Percentiles rank a stretch among this genome's conserved stretches.
Conservation (phyloP, 2,329 filamentous ascomycete genomes). For the Emericellopsis atlantica region DNA sequence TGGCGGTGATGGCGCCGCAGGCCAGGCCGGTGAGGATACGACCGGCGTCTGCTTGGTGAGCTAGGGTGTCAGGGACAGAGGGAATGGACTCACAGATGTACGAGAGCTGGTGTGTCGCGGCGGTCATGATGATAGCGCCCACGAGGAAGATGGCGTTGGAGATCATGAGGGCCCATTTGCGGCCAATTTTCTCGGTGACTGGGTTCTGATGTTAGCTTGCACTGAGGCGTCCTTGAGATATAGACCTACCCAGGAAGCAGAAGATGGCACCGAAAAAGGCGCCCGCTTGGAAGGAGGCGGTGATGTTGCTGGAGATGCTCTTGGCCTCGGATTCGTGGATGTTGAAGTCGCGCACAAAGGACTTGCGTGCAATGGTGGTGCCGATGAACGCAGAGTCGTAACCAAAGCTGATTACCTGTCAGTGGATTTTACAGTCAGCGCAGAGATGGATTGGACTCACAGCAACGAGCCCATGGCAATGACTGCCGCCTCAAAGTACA, state of each 20-base stretch:
- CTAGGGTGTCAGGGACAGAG: neutral
- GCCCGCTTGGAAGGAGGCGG: constrained; percentile 32
- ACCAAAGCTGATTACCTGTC: too few relatives aligned
- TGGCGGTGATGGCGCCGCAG: constrained; percentile 43
- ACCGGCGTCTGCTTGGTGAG: constrained; percentile 31
- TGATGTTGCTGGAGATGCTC: constrained; percentile 28
- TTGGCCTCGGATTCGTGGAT: constrained; percentile 15
- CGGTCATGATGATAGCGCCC: constrained; percentile 29
- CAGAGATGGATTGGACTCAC: constrained; percentile 15
- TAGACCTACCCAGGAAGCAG: constrained; percentile 22
- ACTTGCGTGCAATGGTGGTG: constrained; percentile 34
- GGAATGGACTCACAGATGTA: constrained; percentile 23
- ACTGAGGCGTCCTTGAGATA: neutral
- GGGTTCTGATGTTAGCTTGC: neutral
- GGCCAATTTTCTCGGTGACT: constrained; percentile 34
- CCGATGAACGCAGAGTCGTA: constrained; percentile 43
- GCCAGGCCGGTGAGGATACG: constrained; percentile 45
- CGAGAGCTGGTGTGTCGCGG: constrained; percentile 23
- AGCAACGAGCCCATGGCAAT: constrained; percentile 33
- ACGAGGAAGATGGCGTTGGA: constrained; percentile 29
- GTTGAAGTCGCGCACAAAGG: constrained; percentile 29
- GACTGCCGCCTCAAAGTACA: constrained; percentile 33
- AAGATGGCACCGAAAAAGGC: constrained; percentile 40
- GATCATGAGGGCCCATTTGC: constrained; percentile 34
- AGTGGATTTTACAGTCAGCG: too few relatives aligned